Conservation (phyloP, 768 basidiomycete genomes). For the Daedaleopsis sinensis region DNA sequence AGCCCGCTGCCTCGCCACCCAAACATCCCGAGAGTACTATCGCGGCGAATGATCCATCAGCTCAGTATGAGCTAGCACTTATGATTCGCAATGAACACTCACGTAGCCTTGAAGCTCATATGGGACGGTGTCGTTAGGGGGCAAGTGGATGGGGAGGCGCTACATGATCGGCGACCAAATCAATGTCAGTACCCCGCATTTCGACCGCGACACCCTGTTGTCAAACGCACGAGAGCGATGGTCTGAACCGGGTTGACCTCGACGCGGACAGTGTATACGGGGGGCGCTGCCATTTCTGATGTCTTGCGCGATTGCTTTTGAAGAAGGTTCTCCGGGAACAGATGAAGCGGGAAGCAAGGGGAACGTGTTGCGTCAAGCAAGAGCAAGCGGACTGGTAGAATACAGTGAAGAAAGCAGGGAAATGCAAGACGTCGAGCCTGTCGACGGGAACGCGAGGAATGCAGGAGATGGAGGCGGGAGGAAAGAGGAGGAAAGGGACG, state of each 20-base stretch:
- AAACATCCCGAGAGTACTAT: slow-evolving; percentile 48
- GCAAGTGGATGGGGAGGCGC: slow-evolving; percentile 22
- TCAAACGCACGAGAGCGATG: slow-evolving; percentile 15
- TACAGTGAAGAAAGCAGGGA: slow-evolving; percentile 17
- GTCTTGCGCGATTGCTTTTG: not conserved
- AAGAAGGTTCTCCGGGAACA: slow-evolving; percentile 15
- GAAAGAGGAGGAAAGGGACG: slow-evolving; percentile 13
- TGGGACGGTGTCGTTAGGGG: slow-evolving; percentile 27
- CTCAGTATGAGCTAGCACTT: too few relatives aligned
- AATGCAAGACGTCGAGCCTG: slow-evolving; percentile 31
- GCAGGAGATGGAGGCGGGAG: slow-evolving; percentile 1
- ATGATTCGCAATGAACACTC: slow-evolving; percentile 5
- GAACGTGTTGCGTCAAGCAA: slow-evolving; percentile 11
- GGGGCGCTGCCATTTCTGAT: slow-evolving; percentile 16
- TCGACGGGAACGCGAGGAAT: slow-evolving; percentile 23
- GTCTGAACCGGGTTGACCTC: slow-evolving; percentile 11
- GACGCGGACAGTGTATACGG: slow-evolving; percentile 5
- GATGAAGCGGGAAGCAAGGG: not conserved
- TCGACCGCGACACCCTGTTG: not conserved
- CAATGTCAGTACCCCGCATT: too few relatives aligned
- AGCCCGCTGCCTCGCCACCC: slow-evolving; percentile 45
- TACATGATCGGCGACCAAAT: not conserved
- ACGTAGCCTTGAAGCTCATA: slow-evolving; percentile 40
- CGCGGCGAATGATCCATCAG: too few relatives aligned
- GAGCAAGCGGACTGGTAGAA: slow-evolving; percentile 20